A percentile compares a stretch with the other conserved stretches of the same genome.
These are phyloP conservation scores for Leptographium flavum DNA, from an alignment of 2,329 filamentous ascomycete species.

Conservation along the genomic window DNA sequence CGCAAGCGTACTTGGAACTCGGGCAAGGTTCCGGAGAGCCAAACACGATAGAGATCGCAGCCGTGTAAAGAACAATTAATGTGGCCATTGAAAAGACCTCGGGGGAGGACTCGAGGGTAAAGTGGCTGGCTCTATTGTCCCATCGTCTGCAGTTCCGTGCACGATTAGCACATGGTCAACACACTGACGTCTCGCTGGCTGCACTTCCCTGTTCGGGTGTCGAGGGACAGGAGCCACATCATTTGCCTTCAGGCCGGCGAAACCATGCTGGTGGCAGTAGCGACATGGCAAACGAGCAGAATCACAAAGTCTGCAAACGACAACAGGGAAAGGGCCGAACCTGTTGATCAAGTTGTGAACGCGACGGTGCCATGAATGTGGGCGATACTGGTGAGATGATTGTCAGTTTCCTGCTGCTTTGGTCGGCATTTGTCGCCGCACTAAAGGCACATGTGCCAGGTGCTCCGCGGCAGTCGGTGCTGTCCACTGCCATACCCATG, in stretches of 20 bases:
- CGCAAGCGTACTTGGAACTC: not conserved
- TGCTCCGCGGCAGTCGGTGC: not conserved
- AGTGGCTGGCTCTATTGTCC: not conserved
- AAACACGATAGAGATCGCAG: not conserved
- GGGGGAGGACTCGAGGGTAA: not conserved
- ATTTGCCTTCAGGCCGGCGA: slow-evolving; percentile 1
- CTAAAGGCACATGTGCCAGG: not conserved
- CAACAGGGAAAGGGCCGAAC: not conserved
- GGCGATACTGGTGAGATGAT: slow-evolving; percentile 2
- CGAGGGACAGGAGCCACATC: not conserved
- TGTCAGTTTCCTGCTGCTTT: not conserved
- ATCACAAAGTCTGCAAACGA: not conserved
- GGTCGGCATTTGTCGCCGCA: not conserved
- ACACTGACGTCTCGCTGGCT: slow-evolving; percentile 1
- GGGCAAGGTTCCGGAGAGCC: not conserved
- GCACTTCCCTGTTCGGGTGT: not conserved
- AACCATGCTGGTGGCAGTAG: not conserved
- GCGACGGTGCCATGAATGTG: slow-evolving; percentile 1
- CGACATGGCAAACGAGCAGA: not conserved
- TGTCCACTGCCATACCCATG: not conserved
- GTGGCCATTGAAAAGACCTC: not conserved
- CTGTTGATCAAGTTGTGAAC: not conserved
- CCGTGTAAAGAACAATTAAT: not conserved
- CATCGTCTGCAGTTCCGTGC: not conserved
- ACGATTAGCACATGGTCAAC: not conserved